These are phyloP conservation scores for Phytophthora sansomeana DNA, from an alignment of 352 stramenopile species.

Conservation along the genomic window DNA sequence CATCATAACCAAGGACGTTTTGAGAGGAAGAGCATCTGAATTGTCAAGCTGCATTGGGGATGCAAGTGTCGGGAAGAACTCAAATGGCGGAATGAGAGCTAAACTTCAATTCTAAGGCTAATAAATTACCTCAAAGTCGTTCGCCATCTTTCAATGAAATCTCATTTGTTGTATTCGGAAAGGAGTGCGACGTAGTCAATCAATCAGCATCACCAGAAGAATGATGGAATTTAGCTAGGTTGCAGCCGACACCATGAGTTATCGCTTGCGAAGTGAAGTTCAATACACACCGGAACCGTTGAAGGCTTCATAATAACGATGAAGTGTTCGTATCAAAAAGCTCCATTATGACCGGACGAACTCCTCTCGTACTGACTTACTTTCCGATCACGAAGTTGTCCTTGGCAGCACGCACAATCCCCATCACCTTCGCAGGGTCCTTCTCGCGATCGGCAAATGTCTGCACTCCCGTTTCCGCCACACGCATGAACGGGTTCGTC, in stretches of 20 bases:
- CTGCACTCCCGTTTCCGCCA: conserved; percentile 57
- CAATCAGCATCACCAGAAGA: too few species aligned
- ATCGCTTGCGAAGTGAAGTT: too few species aligned
- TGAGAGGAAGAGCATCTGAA: background rate
- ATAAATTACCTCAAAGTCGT: too few species aligned
- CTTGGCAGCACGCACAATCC: conserved; percentile 59
- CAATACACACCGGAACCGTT: too few species aligned
- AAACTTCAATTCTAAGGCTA: too few species aligned
- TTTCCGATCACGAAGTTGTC: conserved; percentile 71
- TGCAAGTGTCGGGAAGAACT: background rate
- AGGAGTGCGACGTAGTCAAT: too few species aligned
- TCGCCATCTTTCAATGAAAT: too few species aligned
- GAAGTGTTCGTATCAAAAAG: background rate
- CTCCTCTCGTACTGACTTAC: conserved; percentile 10
- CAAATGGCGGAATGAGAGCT: background rate
- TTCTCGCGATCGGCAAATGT: conserved; percentile 49
- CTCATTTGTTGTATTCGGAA: too few species aligned
- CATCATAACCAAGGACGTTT: background rate
- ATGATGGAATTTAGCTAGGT: too few species aligned
- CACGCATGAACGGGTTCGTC: conserved; percentile 88
- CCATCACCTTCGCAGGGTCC: conserved; percentile 69
- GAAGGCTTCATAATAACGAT: too few species aligned
- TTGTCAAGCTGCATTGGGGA: background rate
- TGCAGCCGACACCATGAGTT: too few species aligned
- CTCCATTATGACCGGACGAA: background rate